Evolutionary conservation across 257 asterid species (phyloP), one percentile per base, ranked within the genome.

Genomic region (Solanum corneliomulleri): DNA sequence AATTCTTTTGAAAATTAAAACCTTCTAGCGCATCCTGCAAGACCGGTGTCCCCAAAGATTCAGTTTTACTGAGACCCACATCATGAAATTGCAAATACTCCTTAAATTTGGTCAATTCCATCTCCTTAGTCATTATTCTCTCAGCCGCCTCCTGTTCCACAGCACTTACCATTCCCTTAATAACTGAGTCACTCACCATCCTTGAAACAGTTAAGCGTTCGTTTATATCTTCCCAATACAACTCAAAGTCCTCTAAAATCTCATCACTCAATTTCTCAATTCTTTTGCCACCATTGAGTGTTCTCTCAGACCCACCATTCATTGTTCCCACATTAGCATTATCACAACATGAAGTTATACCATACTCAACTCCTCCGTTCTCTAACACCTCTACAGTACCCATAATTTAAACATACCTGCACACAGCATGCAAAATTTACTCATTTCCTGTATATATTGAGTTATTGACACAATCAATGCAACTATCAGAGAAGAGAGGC

Each of bases 161-260:
- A 25, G 99, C 98, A 84, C 89, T 90, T 82, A 97, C 98, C 94
- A 97, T 92, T 86, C 99, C 98, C 89, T 93, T 95, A 80, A 93
- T 93, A 84, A 97, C 90, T 47, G 99, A 94, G 86, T 97, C 93
- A 87, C 94, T 92, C 18, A 97, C 99, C 98, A 95, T 91, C 89
- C 98, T 92, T 0, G 98, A 95, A 86, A 95, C 90, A 84, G 83
- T 88, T 45, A 97, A 86, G 62, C 96, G 88, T 85, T 93, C 92
- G 82, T 87, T 89, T 62, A 97, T 90, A 86, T 94, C 98, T 25
- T 94, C 96, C 92, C 88, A 88, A 86, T 93, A 95, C 37, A 94
- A 93, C 42, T 95, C 98, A 76, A 93, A 89, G 87, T 87, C 92
- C 90, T 91, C 96, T 94, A 97, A 89, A 87, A 94, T 90, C 89